Evolutionary conservation across 495 filamentous ascomycete species (phyloP).

Genomic region (Haplographium delicatum): DNA sequence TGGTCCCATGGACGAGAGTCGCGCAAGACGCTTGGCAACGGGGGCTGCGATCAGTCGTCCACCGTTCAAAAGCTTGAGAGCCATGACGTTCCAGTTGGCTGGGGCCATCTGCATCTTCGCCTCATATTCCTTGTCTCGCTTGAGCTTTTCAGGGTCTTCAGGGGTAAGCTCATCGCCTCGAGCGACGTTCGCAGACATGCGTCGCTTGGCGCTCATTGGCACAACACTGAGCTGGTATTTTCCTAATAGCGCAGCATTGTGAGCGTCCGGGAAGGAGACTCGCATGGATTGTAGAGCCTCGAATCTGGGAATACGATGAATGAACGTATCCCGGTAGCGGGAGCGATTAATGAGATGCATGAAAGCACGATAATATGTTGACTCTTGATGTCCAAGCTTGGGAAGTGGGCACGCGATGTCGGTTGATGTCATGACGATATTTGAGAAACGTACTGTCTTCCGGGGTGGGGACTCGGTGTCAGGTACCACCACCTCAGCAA

Average conservation of each 20-base stretch:
- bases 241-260: slow-evolving; percentile 69
- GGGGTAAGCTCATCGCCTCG: slow-evolving; percentile 48
- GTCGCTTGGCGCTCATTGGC: slow-evolving; percentile 49
- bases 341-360: slow-evolving; percentile 58
- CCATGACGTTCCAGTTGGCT: slow-evolving; percentile 76
- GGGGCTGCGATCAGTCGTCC: slow-evolving; percentile 77
- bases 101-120: slow-evolving; percentile 70
- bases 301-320: slow-evolving; percentile 77
- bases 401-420: slow-evolving; percentile 39
- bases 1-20: slow-evolving; percentile 41
- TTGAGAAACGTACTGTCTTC: slow-evolving; percentile 74
- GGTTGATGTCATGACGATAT: slow-evolving; percentile 37
- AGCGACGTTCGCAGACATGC: slow-evolving; percentile 53
- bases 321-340: slow-evolving; percentile 65
- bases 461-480: slow-evolving; percentile 36
- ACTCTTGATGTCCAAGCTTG: slow-evolving; percentile 55
- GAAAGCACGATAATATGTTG: slow-evolving; percentile 90
- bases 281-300: slow-evolving; percentile 85
- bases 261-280: slow-evolving; percentile 54
- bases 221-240: slow-evolving; percentile 63
- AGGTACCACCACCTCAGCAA: background rate
- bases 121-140: slow-evolving; percentile 72
- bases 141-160: slow-evolving; percentile 54
- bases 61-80: slow-evolving; percentile 69
- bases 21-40: slow-evolving; percentile 53